These are phyloP conservation scores for Ascochyta fabae DNA, from an alignment of 2,329 filamentous ascomycete genomes.

Conservation along the genomic window DNA sequence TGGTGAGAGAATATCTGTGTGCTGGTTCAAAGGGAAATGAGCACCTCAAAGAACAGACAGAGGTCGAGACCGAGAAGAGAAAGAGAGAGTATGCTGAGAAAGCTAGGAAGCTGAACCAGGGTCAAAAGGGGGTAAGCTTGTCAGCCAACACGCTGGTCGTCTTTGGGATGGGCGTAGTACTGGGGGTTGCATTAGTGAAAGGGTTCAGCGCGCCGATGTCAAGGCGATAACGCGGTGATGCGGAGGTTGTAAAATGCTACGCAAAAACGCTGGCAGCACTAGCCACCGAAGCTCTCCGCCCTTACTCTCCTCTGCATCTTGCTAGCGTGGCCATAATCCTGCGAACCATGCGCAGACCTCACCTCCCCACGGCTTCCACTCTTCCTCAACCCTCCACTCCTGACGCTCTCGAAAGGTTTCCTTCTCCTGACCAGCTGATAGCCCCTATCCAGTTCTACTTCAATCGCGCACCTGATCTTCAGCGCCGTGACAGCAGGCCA, in stretches of 20 bases:
- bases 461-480: constrained; percentile 80
- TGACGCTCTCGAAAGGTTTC: constrained; percentile 48
- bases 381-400: constrained; percentile 28
- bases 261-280: neutral
- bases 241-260: no score
- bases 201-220: neutral
- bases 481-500: constrained; percentile 89
- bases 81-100: constrained; percentile 15
- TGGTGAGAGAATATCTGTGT: constrained; percentile 32
- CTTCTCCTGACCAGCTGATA: constrained; percentile 77
- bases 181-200: constrained; percentile 10
- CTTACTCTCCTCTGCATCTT: constrained; percentile 26
- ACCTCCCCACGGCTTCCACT: constrained; percentile 32
- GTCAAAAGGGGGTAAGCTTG: neutral
- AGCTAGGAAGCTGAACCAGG: constrained; percentile 9
- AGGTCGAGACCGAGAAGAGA: constrained; percentile 5
- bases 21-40: constrained; percentile 4
- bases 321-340: constrained; percentile 14
- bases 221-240: neutral
- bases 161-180: constrained; percentile 9
- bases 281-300: constrained; percentile 39
- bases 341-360: constrained; percentile 15
- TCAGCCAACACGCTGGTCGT: constrained; percentile 1
- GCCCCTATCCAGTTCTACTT: constrained; percentile 84
- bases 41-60: neutral